Percentiles rank a stretch among this genome's conserved stretches.
phyloP scores from a whole-genome alignment of 192 early-diverging fungal genomes.

The Entophlyctis luteolus region DNA sequence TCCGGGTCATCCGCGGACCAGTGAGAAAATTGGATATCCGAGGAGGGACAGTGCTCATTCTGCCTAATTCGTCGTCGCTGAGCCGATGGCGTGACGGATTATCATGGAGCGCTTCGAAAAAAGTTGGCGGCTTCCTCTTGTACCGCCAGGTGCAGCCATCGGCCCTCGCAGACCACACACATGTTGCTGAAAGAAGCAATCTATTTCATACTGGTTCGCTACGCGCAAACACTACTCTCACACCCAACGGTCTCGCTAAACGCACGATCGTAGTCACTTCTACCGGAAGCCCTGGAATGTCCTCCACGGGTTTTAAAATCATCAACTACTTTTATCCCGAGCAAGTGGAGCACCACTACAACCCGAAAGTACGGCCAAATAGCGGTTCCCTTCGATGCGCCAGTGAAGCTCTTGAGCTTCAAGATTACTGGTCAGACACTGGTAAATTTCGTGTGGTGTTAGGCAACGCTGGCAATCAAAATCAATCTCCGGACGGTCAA shows the following conservation, averaged over 20 bases:
- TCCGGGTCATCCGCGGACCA: too few relatives aligned
- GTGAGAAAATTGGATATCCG: not conserved
- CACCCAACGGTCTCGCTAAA: conserved; percentile 10
- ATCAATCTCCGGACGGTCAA: too few relatives aligned
- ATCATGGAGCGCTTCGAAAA: not conserved
- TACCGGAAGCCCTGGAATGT: not conserved
- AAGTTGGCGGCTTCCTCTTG: not conserved
- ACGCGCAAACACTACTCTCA: not conserved
- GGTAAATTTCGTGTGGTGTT: too few relatives aligned
- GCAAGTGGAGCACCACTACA: not conserved
- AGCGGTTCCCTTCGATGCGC: too few relatives aligned
- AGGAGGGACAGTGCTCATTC: not conserved
- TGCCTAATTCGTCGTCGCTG: not conserved
- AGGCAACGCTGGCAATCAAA: too few relatives aligned
- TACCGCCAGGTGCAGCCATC: conserved; percentile 1
- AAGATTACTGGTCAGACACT: too few relatives aligned
- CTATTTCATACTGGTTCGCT: not conserved
- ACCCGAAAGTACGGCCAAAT: too few relatives aligned
- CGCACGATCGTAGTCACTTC: not conserved
- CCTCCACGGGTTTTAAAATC: too few relatives aligned
- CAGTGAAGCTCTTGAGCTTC: too few relatives aligned
- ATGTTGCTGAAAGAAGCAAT: not conserved
- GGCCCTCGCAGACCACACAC: not conserved
- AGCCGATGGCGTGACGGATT: not conserved
- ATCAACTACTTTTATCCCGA: not conserved